Conservation (phyloP, 345 rosid species). For the Reutealis trisperma region DNA sequence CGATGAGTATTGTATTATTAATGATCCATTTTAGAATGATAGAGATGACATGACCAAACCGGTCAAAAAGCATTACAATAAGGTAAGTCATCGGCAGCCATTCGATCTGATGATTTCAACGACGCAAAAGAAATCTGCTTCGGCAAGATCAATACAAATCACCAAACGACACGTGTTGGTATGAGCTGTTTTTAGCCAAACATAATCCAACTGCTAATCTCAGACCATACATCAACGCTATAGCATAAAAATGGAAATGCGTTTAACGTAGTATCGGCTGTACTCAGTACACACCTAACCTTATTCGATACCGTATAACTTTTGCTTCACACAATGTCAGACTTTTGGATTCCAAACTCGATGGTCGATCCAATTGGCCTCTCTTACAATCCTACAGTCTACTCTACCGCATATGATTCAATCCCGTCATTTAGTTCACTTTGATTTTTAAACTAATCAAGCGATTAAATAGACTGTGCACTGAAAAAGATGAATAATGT, state of each 20-base stretch:
- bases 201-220: neutral
- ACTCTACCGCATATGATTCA: neutral
- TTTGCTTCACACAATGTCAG: conserved; percentile 7
- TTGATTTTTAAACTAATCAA: neutral
- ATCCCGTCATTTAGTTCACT: too few relatives aligned
- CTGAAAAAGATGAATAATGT: neutral
- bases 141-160: neutral
- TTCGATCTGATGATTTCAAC: neutral
- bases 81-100: neutral
- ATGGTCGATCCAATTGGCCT: too few relatives aligned
- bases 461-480: neutral
- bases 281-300: neutral
- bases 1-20: too few relatives aligned
- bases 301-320: neutral
- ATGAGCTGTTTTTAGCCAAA: neutral
- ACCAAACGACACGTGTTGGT: neutral
- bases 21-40: too few relatives aligned
- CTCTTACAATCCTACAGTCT: too few relatives aligned
- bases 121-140: neutral
- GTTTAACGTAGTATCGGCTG: neutral
- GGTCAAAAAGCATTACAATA: neutral
- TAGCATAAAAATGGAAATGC: neutral
- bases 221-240: neutral
- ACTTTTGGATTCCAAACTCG: neutral
- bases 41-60: too few relatives aligned